Conservation (phyloP, 805 yeast species). For the Saccharomycodes ludwigii region DNA sequence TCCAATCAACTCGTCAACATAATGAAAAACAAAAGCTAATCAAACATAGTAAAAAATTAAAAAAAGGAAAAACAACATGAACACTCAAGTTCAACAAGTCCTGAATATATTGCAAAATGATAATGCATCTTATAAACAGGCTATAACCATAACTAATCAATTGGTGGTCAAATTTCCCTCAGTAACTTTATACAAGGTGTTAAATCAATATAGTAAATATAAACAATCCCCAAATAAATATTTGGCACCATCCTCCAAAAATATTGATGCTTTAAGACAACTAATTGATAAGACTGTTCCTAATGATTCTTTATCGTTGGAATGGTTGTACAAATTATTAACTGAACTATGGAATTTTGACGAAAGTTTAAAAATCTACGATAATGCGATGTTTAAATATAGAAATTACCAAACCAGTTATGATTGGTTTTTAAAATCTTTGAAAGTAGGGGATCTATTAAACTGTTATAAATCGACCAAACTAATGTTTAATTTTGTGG, state of each 20-base stretch:
- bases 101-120: too few species aligned
- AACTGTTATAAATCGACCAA: too few species aligned
- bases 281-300: too few species aligned
- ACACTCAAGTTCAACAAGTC: too few species aligned
- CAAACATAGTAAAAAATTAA: too few species aligned
- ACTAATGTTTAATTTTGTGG: too few species aligned
- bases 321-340: slow-evolving; percentile 35
- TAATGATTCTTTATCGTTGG: slow-evolving; percentile 44
- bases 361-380: slow-evolving; percentile 40
- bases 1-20: too few species aligned
- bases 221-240: slow-evolving; percentile 19
- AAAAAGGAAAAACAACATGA: too few species aligned
- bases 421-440: slow-evolving; percentile 46
- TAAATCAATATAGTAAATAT: slow-evolving; percentile 21
- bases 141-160: too few species aligned
- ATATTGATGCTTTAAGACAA: slow-evolving; percentile 19
- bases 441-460: too few species aligned
- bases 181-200: slow-evolving; percentile 34
- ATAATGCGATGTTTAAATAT: slow-evolving; percentile 44
- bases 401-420: slow-evolving; percentile 35
- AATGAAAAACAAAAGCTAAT: too few species aligned
- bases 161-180: slow-evolving; percentile 46
- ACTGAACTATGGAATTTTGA: slow-evolving; percentile 23
- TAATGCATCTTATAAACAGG: too few species aligned
- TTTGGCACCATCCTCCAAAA: slow-evolving; percentile 12